Percentiles rank a stretch among this genome's conserved stretches.
phyloP scores from a whole-genome alignment of 495 filamentous ascomycete genomes.

The Staphylotrichum tortipilum region DNA sequence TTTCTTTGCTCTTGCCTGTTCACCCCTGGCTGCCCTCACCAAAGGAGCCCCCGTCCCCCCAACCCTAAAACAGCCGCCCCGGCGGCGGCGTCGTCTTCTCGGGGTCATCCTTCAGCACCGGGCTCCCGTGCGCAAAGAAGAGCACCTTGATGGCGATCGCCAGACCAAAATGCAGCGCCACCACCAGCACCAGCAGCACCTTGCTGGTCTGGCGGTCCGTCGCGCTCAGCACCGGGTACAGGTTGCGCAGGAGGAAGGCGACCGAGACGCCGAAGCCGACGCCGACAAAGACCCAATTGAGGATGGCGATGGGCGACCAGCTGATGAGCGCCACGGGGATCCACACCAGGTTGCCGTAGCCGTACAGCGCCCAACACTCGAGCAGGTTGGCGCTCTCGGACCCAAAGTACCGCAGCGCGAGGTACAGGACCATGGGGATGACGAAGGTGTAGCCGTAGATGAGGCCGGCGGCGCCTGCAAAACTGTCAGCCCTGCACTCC shows the following conservation, averaged over 20 bases:
- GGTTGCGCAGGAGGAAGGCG: constrained; percentile 79
- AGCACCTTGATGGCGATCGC: constrained; percentile 89
- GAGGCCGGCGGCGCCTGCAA: constrained; percentile 66
- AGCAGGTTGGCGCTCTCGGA: constrained; percentile 79
- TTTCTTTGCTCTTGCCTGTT: neutral
- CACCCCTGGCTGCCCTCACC: neutral
- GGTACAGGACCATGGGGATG: constrained; percentile 79
- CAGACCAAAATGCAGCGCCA: constrained; percentile 76
- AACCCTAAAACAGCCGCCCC: constrained; percentile 21
- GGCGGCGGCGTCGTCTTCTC: constrained; percentile 8
- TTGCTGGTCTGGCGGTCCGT: constrained; percentile 89
- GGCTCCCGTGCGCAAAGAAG: constrained; percentile 83
- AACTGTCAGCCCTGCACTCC: constrained; percentile 24
- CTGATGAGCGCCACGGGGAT: constrained; percentile 86
- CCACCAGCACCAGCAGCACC: constrained; percentile 72
- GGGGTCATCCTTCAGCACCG: constrained; percentile 43
- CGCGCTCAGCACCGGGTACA: constrained; percentile 87
- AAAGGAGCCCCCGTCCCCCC: no score
- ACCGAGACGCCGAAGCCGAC: constrained; percentile 82
- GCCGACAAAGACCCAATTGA: constrained; percentile 91
- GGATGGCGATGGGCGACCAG: constrained; percentile 71
- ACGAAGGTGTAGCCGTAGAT: constrained; percentile 89
- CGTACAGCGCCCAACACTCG: constrained; percentile 90
- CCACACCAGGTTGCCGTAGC: constrained; percentile 93
- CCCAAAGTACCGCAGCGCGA: constrained; percentile 86